phyloP scores from a whole-genome alignment of 2,329 filamentous ascomycete genomes.

The Polytolypa hystricis region DNA sequence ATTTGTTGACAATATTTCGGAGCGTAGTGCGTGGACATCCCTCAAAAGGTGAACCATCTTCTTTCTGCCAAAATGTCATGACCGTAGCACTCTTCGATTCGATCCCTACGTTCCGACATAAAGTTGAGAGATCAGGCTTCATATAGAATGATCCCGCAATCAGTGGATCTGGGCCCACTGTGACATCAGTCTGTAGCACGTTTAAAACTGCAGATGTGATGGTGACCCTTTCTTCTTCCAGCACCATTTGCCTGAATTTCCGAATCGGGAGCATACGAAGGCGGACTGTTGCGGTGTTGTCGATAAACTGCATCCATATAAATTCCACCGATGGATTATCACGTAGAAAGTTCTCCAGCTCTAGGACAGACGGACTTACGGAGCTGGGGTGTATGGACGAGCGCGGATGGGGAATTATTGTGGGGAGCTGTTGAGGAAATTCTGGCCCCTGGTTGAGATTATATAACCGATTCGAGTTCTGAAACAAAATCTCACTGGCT shows the following conservation, averaged over 20 bases:
- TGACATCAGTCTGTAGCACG: constrained; percentile 55
- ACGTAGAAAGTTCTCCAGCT: constrained; percentile 33
- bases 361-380: constrained; percentile 5
- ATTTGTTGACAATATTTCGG: constrained; percentile 41
- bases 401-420: constrained; percentile 5
- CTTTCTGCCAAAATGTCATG: constrained; percentile 54
- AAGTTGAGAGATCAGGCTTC: constrained; percentile 52
- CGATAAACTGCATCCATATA: constrained; percentile 64
- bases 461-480: constrained; percentile 68
- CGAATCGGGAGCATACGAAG: constrained; percentile 57
- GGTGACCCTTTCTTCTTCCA: constrained; percentile 41
- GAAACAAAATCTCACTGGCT: constrained; percentile 59
- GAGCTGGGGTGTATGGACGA: constrained; percentile 1
- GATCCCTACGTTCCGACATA: constrained; percentile 47
- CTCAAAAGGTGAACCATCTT: constrained; percentile 39
- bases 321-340: constrained; percentile 48
- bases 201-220: constrained; percentile 55
- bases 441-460: constrained; percentile 39
- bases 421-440: constrained; percentile 10
- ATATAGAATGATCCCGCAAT: constrained; percentile 57
- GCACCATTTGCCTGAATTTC: constrained; percentile 40
- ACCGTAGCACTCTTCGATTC: constrained; percentile 51
- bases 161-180: constrained; percentile 41
- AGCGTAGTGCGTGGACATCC: constrained; percentile 59
- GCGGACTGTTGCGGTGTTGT: constrained; percentile 61